Base-by-base conservation (phyloP, 2,329 filamentous ascomycete genomes). In the Septoria linicola region DNA sequence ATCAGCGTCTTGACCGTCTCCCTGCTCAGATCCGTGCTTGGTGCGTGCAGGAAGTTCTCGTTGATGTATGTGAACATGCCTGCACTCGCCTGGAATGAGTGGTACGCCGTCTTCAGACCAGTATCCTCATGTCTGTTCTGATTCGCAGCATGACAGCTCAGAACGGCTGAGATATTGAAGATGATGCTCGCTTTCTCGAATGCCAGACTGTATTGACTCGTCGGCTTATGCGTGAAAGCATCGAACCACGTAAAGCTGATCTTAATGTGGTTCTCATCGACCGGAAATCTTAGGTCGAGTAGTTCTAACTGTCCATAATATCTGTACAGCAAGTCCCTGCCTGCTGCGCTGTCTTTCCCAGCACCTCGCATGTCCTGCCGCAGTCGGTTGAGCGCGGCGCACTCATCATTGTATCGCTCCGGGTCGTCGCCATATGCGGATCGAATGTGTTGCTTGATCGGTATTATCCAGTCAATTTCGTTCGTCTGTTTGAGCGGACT, bases 41-140 rank as follows among this genome's bases (percentile, higher is more conserved):
- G 93, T 1, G 93, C 93, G 66, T 99, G 93, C 30, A 99, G 77
- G 69, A 99, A 99, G 74, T 99, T 99, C 73, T 99, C 93, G 72
- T 99, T 99, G 75, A 99, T 99, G 66, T 99, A 99, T 46, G 92
- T 97, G 71, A 97, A 99, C 93, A 99, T 99, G 74, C 93, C 93
- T 8, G 93, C 93, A 6, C 92, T 91, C 34, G 93, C 93, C 71
- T 99, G 93, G 74, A 97, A 97, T 16, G 91, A 96, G 71, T 99
- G 92, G 69, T 97, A 99, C 14, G 93, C 89, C 11, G 90, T 92
- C 75, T 99, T 99, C 68, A 97, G 81, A 27, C 92, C 92, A 4
- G 87, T 81, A 66, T 99, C 93, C 68, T 97, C 91, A 58, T 88
- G 87, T 42, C 93, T 84, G 62, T 93, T 91, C 73, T 99, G 95